Percentiles rank a stretch among this genome's conserved stretches.
These are phyloP conservation scores for Talaromyces amestolkiae DNA, from an alignment of 2,329 filamentous ascomycete genomes.

Conservation along the genomic window DNA sequence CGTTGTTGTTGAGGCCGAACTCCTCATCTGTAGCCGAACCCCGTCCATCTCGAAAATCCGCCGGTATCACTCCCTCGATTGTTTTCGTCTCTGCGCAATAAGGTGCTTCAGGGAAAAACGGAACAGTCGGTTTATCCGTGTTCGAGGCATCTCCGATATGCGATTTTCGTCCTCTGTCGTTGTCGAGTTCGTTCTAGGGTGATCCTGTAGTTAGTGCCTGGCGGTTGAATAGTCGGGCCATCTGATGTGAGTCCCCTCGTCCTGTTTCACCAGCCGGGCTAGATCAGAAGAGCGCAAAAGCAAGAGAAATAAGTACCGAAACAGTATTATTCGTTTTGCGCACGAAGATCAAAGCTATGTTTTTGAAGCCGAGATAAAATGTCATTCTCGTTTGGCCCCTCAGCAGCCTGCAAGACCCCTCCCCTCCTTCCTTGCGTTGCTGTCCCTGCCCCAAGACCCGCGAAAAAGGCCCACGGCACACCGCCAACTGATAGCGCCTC, in stretches of 20 bases:
- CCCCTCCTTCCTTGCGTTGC: slow-evolving; percentile 11
- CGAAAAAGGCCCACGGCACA: slow-evolving; percentile 6
- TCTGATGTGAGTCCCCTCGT: slow-evolving; percentile 5
- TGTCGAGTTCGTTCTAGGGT: slow-evolving; percentile 14
- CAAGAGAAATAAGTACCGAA: slow-evolving; percentile 1
- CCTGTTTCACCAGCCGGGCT: background rate
- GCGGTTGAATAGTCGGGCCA: background rate
- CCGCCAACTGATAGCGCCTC: slow-evolving; percentile 18
- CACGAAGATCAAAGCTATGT: background rate
- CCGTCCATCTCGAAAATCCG: background rate
- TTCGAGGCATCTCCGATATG: slow-evolving; percentile 9
- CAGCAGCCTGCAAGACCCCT: slow-evolving; percentile 13
- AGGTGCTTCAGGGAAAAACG: background rate
- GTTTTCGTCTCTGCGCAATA: background rate
- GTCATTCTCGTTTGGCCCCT: slow-evolving; percentile 15
- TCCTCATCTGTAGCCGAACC: slow-evolving; percentile 18
- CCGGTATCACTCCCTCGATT: background rate
- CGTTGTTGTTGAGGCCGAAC: background rate
- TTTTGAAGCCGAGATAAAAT: background rate
- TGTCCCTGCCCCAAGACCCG: slow-evolving; percentile 11
- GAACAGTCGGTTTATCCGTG: background rate
- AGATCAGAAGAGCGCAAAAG: slow-evolving; percentile 1
- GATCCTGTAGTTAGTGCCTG: background rate
- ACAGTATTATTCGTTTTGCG: background rate
- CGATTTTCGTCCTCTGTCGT: slow-evolving; percentile 8